Evolutionary conservation across 1,284 basidiomycete species (phyloP).

Genomic region (Pascua sp.): DNA sequence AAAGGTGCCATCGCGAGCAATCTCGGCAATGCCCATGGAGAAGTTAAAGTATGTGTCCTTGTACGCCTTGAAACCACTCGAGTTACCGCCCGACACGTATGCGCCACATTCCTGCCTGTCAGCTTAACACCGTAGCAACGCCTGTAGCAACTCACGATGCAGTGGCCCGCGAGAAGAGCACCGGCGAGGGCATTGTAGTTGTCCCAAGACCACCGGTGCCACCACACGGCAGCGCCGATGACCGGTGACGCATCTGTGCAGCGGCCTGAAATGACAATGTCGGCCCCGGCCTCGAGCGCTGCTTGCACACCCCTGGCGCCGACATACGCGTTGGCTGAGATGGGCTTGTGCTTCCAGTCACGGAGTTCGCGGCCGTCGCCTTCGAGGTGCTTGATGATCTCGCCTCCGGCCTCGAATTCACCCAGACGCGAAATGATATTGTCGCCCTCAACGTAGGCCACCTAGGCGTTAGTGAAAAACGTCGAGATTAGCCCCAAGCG

Average conservation of each 20-base stretch:
- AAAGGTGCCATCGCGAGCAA: slow-evolving; percentile 22
- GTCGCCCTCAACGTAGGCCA: slow-evolving; percentile 20
- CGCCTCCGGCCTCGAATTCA: slow-evolving; percentile 9
- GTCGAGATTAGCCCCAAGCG: not conserved
- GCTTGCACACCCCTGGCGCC: slow-evolving; percentile 13
- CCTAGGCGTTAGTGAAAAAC: not conserved
- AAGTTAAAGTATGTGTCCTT: slow-evolving; percentile 23
- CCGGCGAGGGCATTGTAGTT: slow-evolving; percentile 23
- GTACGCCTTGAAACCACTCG: slow-evolving; percentile 23
- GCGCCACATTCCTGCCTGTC: slow-evolving; percentile 18
- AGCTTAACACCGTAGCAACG: not conserved
- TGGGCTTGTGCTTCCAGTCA: slow-evolving; percentile 15
- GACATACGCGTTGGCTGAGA: slow-evolving; percentile 15
- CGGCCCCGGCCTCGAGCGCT: slow-evolving; percentile 23
- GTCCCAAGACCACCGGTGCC: slow-evolving; percentile 22
- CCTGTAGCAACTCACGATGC: slow-evolving; percentile 1
- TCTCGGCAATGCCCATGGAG: slow-evolving; percentile 32
- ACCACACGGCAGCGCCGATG: slow-evolving; percentile 25
- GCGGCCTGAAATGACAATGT: slow-evolving; percentile 30
- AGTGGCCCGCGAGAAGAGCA: slow-evolving; percentile 25
- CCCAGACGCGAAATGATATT: slow-evolving; percentile 9
- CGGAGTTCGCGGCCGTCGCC: slow-evolving; percentile 2
- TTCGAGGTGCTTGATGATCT: slow-evolving; percentile 18
- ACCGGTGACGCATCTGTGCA: slow-evolving; percentile 29
- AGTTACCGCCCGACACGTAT: slow-evolving; percentile 32